Base-by-base conservation (phyloP, 2,329 filamentous ascomycete species). In the Periconia digitata region DNA sequence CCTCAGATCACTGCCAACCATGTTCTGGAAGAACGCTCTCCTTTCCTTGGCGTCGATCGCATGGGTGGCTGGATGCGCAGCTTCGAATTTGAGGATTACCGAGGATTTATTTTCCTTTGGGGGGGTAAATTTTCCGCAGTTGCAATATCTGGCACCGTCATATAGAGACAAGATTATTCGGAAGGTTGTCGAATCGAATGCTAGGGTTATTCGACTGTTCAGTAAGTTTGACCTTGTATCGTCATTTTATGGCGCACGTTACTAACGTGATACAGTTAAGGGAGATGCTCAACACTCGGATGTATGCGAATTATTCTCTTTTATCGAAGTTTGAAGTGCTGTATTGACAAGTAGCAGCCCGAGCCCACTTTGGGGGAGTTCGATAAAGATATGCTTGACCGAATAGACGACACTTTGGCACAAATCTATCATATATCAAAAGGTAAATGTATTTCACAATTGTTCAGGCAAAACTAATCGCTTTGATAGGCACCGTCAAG, bases 381-480 rank as follows among this genome's bases (percentile, higher is more conserved):
- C 37, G 66, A 70, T 46, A 61, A 58, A 29, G 54, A 56, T 1
- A 43, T 66, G 16, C 63, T 71, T 4, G 67, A 71, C 32, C 63
- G 65, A 40, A 63, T 69, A 32, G 67, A 70, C 40, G 66, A 71
- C 34, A 64, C 63, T 8, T 43, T 71, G 22, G 67, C 67, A 15
- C 66, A 66, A 10, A 65, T 71, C 15, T 63, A 71, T 46, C 62
- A 57, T 3, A 55, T 71, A 13, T 69, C 66, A 0, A 64, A 67
- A 44, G 67, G 64, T 60, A 50, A 16, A 47, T 48, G 5, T 7
- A 17, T 7, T 21, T 8, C 27, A 35, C 18, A 12, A 24, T 13
- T 8, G 6, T 35, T 2, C 4, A 40, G 21, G 8, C 8, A 29
- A 29, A 45, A 5, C 40, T 54, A 35, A 53, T 29, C 15, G 23